Evolutionary conservation across 495 filamentous ascomycete genomes (phyloP), one percentile per base, ranked within the genome.

Genomic region (Tuber indicum): DNA sequence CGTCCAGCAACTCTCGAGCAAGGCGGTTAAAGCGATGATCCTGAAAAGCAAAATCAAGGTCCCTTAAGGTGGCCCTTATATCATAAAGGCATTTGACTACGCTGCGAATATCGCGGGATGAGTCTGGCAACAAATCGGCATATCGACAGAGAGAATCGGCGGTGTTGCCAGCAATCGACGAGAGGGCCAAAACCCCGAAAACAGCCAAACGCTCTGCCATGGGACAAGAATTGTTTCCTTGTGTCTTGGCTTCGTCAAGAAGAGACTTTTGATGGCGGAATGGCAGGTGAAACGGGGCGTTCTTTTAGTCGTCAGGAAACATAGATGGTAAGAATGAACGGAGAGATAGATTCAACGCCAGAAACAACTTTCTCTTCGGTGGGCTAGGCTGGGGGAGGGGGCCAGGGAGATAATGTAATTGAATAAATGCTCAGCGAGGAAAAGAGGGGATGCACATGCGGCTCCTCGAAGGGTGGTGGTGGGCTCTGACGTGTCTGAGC

Each of bases 401-500:
- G 72, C 78, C 71, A 73, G 70, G 70, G 72, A 80, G 78, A 74
- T 80, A 80, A 80, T 80, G 78, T 80, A 80, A 80, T 77, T 80
- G 77, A 80, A 72, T 71, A 80, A 72, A 74, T 78, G 78, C 74
- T 78, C 79, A 58, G 52, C 78, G 58, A 71, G 44, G 71, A 71
- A 80, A 80, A 80, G 78, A 80, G 78, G 77, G 78, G 78, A 80
- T 80, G 78, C 76, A 72, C 77, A 80, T 80, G 78, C 78, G 78
- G 78, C 78, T 80, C 78, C 78, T 66, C 58, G 36, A 66, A 19
- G 79, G 78, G 78, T 80, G 77, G 78, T 79, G 78, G 78, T 80
- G 78, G 78, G 77, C 78, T 80, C 78, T 80, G 78, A 80, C 78
- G 78, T 80, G 78, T 80, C 78, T 80, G 74, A 66, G 74, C 78